These are phyloP conservation scores for Pseudogymnoascus sp. DNA, from an alignment of 2,329 filamentous ascomycete species.

Conservation along the genomic window DNA sequence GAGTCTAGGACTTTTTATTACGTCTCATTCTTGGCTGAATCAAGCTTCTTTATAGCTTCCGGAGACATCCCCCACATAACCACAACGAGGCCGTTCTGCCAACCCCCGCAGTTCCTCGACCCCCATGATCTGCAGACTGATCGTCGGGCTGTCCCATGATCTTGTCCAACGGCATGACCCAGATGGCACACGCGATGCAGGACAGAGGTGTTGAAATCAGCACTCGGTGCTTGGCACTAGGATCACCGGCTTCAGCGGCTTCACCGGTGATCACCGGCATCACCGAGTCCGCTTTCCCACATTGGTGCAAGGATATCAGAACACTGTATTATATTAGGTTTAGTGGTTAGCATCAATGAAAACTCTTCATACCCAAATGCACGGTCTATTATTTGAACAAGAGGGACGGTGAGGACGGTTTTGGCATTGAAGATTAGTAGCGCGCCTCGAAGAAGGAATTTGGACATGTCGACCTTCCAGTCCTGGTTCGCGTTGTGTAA, in stretches of 20 bases:
- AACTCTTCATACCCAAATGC: no score
- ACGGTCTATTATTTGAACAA: no score
- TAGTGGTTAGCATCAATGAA: no score
- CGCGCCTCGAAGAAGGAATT: not conserved
- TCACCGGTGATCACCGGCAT: no score
- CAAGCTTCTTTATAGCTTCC: constrained; percentile 3
- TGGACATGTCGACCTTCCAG: not conserved
- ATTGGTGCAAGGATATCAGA: no score
- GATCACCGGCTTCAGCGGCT: no score
- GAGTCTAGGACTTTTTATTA: not conserved
- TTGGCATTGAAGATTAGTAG: not conserved
- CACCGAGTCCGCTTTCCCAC: no score
- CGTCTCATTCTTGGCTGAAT: not conserved
- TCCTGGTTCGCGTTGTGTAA: no score
- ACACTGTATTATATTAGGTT: no score
- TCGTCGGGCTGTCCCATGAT: not conserved
- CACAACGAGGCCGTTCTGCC: not conserved
- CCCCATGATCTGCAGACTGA: not conserved
- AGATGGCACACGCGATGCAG: not conserved
- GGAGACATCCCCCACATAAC: not conserved
- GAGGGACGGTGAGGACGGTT: constrained; percentile 6
- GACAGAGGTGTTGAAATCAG: not conserved
- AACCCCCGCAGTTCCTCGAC: not conserved
- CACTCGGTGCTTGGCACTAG: no score
- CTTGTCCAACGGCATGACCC: not conserved